Percentiles rank a stretch among this genome's conserved stretches.
Conservation (phyloP, 1,284 basidiomycete genomes). For the Omphalotus olearius region DNA sequence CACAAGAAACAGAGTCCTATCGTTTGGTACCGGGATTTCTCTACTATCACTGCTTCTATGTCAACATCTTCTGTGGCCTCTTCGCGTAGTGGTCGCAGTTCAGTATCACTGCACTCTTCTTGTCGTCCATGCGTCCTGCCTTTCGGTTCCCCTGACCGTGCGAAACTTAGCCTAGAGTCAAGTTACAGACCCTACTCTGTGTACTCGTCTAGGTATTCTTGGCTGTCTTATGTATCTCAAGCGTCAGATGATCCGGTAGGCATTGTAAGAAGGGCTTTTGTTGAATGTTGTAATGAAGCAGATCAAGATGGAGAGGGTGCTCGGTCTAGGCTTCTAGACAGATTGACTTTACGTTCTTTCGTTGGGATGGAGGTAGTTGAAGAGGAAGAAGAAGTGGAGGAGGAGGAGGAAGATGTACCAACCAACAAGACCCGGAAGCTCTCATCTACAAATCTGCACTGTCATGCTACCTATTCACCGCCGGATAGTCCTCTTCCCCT, state of each 20-base stretch:
- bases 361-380: conserved; percentile 11
- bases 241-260: conserved; percentile 9
- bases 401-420: neutral
- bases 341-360: conserved; percentile 9
- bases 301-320: conserved; percentile 5
- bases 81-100: neutral
- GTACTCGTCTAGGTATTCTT: neutral
- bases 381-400: conserved; percentile 10
- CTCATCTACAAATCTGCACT: neutral
- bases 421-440: neutral
- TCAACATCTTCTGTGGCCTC: conserved; percentile 7
- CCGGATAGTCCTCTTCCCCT: conserved; percentile 1
- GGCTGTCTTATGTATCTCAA: neutral
- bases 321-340: conserved; percentile 7
- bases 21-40: conserved; percentile 12
- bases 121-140: conserved; percentile 1
- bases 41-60: neutral
- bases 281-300: conserved; percentile 5
- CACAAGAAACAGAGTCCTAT: conserved; percentile 14
- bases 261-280: conserved; percentile 9
- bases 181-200: conserved; percentile 3
- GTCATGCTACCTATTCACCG: neutral
- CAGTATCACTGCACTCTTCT: conserved; percentile 1
- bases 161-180: conserved; percentile 3
- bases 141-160: neutral